Evolutionary conservation across 768 basidiomycete genomes (phyloP).

Genomic region (Mycena kentingensis): DNA sequence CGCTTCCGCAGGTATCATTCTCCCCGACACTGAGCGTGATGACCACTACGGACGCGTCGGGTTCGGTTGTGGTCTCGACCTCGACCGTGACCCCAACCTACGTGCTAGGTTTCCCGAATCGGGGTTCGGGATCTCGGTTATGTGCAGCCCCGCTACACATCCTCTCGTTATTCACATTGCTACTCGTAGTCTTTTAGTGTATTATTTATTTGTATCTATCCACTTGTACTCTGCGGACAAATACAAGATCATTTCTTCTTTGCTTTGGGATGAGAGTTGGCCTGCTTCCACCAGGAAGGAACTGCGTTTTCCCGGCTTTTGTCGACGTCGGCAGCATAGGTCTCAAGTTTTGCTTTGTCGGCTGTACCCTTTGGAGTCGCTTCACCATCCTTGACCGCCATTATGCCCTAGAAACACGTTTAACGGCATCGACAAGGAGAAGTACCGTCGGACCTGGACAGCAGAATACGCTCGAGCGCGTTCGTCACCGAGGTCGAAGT

Average conservation of each 20-base stretch:
- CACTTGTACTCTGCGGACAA: too few species aligned
- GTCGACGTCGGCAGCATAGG: neutral
- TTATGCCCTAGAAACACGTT: neutral
- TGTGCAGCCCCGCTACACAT: constrained; percentile 5
- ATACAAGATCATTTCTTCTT: neutral
- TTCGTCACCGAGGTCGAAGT: constrained; percentile 19
- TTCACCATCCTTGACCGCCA: too few species aligned
- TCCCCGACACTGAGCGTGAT: constrained; percentile 26
- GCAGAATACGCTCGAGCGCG: constrained; percentile 4
- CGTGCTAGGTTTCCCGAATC: constrained; percentile 65
- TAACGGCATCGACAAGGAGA: neutral
- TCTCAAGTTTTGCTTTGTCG: constrained; percentile 13
- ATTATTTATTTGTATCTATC: constrained; percentile 19
- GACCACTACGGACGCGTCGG: constrained; percentile 56
- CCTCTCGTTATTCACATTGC: constrained; percentile 16
- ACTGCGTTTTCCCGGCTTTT: constrained; percentile 22
- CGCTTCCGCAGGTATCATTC: constrained; percentile 45
- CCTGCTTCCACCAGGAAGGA: constrained; percentile 35
- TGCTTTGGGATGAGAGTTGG: neutral
- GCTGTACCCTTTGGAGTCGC: constrained; percentile 20
- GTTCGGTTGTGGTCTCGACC: constrained; percentile 54
- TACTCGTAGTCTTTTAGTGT: constrained; percentile 21
- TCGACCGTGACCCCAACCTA: constrained; percentile 48
- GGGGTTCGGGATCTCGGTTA: constrained; percentile 35
- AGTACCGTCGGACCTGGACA: neutral